Evolutionary conservation across 305 asterid genomes (phyloP).

Genomic region (Fraxinus floribunda): DNA sequence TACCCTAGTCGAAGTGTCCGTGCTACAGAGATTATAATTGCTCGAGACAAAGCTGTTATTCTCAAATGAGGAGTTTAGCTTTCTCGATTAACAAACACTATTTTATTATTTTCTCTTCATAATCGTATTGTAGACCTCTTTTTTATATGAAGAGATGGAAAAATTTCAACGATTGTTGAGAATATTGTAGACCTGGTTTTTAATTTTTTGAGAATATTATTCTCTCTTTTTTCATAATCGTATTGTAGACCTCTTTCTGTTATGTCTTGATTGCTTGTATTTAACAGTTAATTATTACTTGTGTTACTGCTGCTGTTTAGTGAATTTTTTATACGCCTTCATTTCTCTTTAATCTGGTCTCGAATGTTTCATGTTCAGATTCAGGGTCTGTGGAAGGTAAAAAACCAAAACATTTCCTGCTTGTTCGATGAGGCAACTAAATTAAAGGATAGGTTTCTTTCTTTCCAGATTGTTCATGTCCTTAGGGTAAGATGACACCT

Average conservation of each 20-base stretch:
- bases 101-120: background rate
- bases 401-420: conserved; percentile 69
- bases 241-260: background rate
- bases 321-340: background rate
- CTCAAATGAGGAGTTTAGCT: background rate
- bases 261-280: background rate
- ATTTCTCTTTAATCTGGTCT: background rate
- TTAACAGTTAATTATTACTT: background rate
- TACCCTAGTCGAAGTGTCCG: too few relatives aligned
- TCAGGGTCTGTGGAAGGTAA: conserved; percentile 91
- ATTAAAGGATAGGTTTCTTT: conserved; percentile 71
- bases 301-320: conserved; percentile 2
- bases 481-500: conserved; percentile 54
- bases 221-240: background rate
- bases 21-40: background rate
- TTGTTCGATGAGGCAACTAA: conserved; percentile 77
- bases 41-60: background rate
- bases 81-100: background rate
- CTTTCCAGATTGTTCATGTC: conserved; percentile 80
- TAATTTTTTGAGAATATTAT: background rate
- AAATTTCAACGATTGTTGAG: background rate
- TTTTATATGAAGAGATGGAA: background rate
- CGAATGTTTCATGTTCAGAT: conserved; percentile 44
- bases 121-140: background rate
- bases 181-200: background rate